Evolutionary conservation across 1,284 basidiomycete genomes (phyloP).

Genomic region (Malassezia sympodialis): DNA sequence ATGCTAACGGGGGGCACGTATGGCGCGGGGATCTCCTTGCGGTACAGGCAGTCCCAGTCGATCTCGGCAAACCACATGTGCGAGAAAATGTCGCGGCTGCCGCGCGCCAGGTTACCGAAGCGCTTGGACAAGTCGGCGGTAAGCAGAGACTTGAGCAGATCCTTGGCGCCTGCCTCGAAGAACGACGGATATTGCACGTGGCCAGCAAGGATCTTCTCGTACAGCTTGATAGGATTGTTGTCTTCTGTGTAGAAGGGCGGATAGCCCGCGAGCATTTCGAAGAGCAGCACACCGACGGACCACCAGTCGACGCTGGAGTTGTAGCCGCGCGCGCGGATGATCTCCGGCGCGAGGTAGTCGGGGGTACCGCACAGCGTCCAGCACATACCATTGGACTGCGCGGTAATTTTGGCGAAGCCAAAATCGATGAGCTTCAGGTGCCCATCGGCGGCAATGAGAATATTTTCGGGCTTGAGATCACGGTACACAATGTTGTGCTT

Average conservation of each 20-base stretch:
- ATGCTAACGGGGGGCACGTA: slow-evolving; percentile 61
- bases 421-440: slow-evolving; percentile 98
- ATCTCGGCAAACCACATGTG: slow-evolving; percentile 97
- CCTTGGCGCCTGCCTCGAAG: slow-evolving; percentile 69
- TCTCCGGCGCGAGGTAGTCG: slow-evolving; percentile 60
- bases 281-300: slow-evolving; percentile 77
- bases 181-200: slow-evolving; percentile 78
- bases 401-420: slow-evolving; percentile 84
- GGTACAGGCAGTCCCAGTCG: slow-evolving; percentile 75
- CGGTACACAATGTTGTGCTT: slow-evolving; percentile 86
- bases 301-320: slow-evolving; percentile 99
- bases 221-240: slow-evolving; percentile 63
- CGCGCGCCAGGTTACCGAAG: slow-evolving; percentile 81
- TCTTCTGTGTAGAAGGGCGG: slow-evolving; percentile 51
- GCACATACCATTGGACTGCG: slow-evolving; percentile 60
- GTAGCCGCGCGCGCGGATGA: slow-evolving; percentile 76
- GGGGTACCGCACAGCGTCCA: slow-evolving; percentile 88
- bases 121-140: slow-evolving; percentile 81
- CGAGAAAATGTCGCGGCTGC: slow-evolving; percentile 87
- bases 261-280: slow-evolving; percentile 55
- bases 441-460: slow-evolving; percentile 81
- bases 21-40: slow-evolving; percentile 85
- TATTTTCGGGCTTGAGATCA: slow-evolving; percentile 95
- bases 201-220: slow-evolving; percentile 84
- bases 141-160: slow-evolving; percentile 80